Base-by-base conservation (phyloP, 805 yeast species). In the Starmerella vaccinii region DNA sequence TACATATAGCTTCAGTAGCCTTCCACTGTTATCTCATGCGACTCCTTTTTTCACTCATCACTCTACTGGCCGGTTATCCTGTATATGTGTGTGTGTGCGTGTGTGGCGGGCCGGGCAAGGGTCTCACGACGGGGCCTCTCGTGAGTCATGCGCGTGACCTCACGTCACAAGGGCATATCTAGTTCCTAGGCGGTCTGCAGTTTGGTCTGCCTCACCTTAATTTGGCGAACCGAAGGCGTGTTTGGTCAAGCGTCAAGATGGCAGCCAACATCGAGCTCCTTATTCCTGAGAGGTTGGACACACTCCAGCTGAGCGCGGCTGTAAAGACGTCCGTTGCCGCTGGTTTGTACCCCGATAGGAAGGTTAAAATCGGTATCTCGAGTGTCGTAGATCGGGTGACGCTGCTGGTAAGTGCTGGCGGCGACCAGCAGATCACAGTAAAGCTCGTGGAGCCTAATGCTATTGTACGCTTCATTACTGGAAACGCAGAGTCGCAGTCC, bases 371-470 rank as follows among this genome's bases (percentile, higher is more conserved):
- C 26, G 46, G 57, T 16, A 47, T 56, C 24, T 63, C 63, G 29
- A 47, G 47, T 5, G 43, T 35, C 6, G 56, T 49, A 1, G 51
- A 47, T 8, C 40, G 50, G 2, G 59, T 57, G 18, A 51, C 57
- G 12, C 46, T 63, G 24, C 19, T 43, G 30, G 52, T 57, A n/a
- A 46, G 44, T 1, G 53, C 50, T 7, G 39, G 50, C 23, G 37
- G 34, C 44, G 49, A 48, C 46, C 19, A 39, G 22, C 19, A 39
- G 15, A 7, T 24, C 23, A 8, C 45, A 2, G 44, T 27, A 6
- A 33, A 66, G 55, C 68, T 75, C 52, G 60, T 65, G 43, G 81
- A 76, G 61, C 68, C 78, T 32, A 76, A 76, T 59, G 76, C 81
- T 26, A 71, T 76, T 37, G 80, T 76, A 37, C 68, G 71, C 57